Percentiles rank a stretch among this genome's conserved stretches.
Conservation (phyloP, 331 rosid species). For the Malus hybrid region DNA sequence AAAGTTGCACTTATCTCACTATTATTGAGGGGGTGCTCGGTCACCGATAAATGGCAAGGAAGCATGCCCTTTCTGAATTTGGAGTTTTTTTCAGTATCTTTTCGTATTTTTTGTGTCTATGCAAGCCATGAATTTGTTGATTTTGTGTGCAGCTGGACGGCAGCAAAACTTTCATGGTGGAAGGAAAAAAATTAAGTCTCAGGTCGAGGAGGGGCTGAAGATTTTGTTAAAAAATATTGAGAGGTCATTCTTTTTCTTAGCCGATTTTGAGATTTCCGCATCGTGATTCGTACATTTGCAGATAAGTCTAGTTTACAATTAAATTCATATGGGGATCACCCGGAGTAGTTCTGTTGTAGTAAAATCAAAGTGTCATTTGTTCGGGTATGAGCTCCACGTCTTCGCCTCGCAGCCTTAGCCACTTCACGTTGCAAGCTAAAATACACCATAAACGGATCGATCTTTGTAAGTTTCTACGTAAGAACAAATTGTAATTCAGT, state of each 20-base stretch:
- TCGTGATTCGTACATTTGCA: slow-evolving; percentile 25
- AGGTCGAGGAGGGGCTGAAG: slow-evolving; percentile 35
- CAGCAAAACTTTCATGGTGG: slow-evolving; percentile 52
- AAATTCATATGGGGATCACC: background rate
- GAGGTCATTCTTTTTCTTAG: slow-evolving; percentile 5
- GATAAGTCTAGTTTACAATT: slow-evolving; percentile 13
- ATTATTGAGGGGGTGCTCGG: background rate
- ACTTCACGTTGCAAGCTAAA: slow-evolving; percentile 84
- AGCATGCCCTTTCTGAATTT: background rate
- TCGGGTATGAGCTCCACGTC: slow-evolving; percentile 58
- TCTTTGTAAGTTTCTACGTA: background rate
- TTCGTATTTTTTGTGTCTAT: background rate
- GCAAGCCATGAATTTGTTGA: background rate
- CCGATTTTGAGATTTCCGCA: slow-evolving; percentile 5
- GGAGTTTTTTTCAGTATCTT: background rate
- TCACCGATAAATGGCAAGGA: background rate
- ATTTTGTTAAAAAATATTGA: slow-evolving; percentile 16
- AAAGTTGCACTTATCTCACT: background rate
- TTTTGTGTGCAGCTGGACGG: slow-evolving; percentile 63
- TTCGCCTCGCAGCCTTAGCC: slow-evolving; percentile 75
- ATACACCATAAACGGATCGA: background rate
- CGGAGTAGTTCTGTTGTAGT: slow-evolving; percentile 8
- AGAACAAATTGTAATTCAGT: too few relatives aligned
- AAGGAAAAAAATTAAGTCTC: slow-evolving; percentile 66
- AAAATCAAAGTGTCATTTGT: slow-evolving; percentile 7